phyloP scores from a whole-genome alignment of 2,329 filamentous ascomycete genomes.

The Fusarium sp. region DNA sequence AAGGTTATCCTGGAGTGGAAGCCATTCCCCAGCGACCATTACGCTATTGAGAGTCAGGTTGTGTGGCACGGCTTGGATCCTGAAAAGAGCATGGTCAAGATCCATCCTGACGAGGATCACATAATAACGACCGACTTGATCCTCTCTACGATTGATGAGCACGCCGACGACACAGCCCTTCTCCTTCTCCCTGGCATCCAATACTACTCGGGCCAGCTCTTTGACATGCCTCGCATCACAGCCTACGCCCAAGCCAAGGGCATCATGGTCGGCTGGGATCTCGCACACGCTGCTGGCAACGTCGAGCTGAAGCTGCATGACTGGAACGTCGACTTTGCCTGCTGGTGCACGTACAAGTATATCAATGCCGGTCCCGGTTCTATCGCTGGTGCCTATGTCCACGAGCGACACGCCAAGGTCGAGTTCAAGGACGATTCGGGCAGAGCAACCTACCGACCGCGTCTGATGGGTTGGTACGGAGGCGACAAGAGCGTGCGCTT shows the following conservation, averaged over 20 bases:
- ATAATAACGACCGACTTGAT: slow-evolving; percentile 77
- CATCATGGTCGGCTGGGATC: slow-evolving; percentile 84
- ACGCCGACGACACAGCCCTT: slow-evolving; percentile 77
- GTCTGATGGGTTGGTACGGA: slow-evolving; percentile 88
- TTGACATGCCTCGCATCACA: slow-evolving; percentile 85
- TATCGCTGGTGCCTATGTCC: slow-evolving; percentile 83
- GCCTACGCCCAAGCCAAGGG: slow-evolving; percentile 75
- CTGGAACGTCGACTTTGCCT: slow-evolving; percentile 91
- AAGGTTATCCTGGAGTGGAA: slow-evolving; percentile 92
- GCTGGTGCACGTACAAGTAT: slow-evolving; percentile 96
- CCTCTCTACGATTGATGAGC: slow-evolving; percentile 75
- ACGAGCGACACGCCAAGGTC: slow-evolving; percentile 74
- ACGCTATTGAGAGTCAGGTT: slow-evolving; percentile 85
- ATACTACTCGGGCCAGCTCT: slow-evolving; percentile 89
- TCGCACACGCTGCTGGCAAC: slow-evolving; percentile 87
- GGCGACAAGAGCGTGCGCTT: slow-evolving; percentile 80
- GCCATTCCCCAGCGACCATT: slow-evolving; percentile 89
- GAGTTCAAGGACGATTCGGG: slow-evolving; percentile 50
- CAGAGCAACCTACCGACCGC: slow-evolving; percentile 62
- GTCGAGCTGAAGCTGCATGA: slow-evolving; percentile 82
- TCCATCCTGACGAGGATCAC: slow-evolving; percentile 69
- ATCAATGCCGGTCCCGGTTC: slow-evolving; percentile 85
- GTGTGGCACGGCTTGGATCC: slow-evolving; percentile 73
- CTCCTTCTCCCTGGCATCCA: slow-evolving; percentile 87
- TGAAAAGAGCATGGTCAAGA: slow-evolving; percentile 74